These are phyloP conservation scores for Sequoiadendron giganteum DNA, from an alignment of 75 land plant species.

Conservation along the genomic window DNA sequence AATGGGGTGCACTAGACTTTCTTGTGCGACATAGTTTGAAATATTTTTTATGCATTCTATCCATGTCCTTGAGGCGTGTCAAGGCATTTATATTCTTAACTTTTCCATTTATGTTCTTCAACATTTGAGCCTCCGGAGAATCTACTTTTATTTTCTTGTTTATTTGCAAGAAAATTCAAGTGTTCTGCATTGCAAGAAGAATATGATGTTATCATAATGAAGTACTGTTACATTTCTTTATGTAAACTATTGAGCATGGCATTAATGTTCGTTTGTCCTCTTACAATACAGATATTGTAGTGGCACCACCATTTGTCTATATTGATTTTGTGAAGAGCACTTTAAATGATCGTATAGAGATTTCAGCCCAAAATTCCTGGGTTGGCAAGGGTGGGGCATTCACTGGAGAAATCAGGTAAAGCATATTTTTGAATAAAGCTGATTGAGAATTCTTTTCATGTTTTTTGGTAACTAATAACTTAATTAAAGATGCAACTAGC, in stretches of 20 bases:
- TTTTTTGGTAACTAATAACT: not conserved
- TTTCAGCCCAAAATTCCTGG: constrained; percentile 97
- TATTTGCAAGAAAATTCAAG: not conserved
- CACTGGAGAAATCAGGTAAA: constrained; percentile 95
- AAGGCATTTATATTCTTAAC: not conserved
- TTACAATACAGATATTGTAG: constrained; percentile 73
- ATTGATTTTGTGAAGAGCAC: constrained; percentile 74
- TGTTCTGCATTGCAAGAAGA: not conserved
- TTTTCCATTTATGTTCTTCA: not conserved
- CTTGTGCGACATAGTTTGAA: not conserved
- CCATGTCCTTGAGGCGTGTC: not conserved
- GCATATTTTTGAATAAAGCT: not conserved
- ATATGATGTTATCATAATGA: not conserved
- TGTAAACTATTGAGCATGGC: not conserved
- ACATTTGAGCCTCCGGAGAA: not conserved
- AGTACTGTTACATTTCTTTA: not conserved
- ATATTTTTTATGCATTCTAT: not conserved
- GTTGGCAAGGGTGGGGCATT: constrained; percentile 95
- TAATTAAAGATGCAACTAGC: not conserved
- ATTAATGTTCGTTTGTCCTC: not conserved
- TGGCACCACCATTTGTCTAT: constrained; percentile 92
- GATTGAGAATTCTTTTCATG: not conserved
- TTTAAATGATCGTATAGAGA: constrained; percentile 68
- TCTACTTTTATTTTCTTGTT: not conserved
- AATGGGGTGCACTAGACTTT: not conserved